phyloP scores from a whole-genome alignment of 2,329 filamentous ascomycete genomes.

The Spiromastix sp. region DNA sequence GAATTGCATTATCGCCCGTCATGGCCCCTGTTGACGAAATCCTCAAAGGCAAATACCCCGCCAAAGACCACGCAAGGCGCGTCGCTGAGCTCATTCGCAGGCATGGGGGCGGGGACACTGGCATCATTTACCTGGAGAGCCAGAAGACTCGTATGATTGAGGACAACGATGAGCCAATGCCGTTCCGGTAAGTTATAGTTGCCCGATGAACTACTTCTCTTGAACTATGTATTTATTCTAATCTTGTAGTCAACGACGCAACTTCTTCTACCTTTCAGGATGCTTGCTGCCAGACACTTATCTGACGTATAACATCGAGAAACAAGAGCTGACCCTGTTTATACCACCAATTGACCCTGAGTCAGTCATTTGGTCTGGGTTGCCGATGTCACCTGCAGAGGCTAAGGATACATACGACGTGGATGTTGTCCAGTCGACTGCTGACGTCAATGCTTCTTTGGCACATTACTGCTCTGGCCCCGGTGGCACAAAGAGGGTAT shows the following conservation, averaged over 20 bases:
- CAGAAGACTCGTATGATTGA: conserved; percentile 73
- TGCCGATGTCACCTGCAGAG: conserved; percentile 67
- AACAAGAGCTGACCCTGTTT: conserved; percentile 69
- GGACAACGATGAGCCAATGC: conserved; percentile 75
- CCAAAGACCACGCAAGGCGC: conserved; percentile 72
- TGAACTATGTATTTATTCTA: conserved; percentile 1
- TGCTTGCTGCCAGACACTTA: conserved; percentile 71
- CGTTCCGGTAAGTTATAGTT: conserved; percentile 55
- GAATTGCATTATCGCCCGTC: neutral
- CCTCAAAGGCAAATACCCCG: conserved; percentile 58
- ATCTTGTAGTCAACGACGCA: conserved; percentile 62
- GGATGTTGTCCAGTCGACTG: conserved; percentile 63
- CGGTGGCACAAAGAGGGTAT: conserved; percentile 45
- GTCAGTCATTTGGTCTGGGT: conserved; percentile 83
- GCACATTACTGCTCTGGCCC: conserved; percentile 35
- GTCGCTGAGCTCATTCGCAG: conserved; percentile 70
- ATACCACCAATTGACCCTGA: conserved; percentile 83
- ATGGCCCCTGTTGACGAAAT: conserved; percentile 25
- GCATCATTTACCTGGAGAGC: conserved; percentile 80
- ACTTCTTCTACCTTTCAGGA: conserved; percentile 91
- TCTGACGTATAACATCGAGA: conserved; percentile 68
- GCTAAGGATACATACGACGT: conserved; percentile 70
- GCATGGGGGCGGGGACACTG: conserved; percentile 52
- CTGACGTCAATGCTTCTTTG: conserved; percentile 65
- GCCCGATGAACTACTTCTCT: conserved; percentile 5